Conservation (phyloP, 2,329 filamentous ascomycete species). For the Fusarium lateritium region DNA sequence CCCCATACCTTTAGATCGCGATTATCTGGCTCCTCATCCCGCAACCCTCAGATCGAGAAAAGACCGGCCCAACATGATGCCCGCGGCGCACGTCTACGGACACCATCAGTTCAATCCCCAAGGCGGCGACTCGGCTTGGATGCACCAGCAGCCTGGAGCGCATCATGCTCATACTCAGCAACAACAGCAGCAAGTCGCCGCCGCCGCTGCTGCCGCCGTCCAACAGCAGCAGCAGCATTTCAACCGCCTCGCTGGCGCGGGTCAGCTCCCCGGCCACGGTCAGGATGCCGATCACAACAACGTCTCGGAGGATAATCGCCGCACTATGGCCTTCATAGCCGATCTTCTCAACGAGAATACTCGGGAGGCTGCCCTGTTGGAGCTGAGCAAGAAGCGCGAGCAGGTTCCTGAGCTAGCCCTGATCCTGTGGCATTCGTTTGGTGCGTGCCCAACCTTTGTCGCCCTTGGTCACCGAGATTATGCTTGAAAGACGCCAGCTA, state of each 20-base stretch:
- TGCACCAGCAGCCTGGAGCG: conserved; percentile 73
- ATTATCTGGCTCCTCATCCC: not conserved
- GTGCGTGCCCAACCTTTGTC: conserved; percentile 65
- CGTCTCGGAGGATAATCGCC: conserved; percentile 89
- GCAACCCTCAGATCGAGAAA: conserved; percentile 27
- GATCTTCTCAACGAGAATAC: conserved; percentile 90
- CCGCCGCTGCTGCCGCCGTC: conserved; percentile 64
- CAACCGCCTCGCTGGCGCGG: conserved; percentile 74
- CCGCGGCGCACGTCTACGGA: conserved; percentile 74
- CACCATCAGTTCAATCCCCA: conserved; percentile 78
- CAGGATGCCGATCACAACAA: conserved; percentile 74
- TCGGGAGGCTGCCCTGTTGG: conserved; percentile 90
- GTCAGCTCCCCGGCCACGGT: conserved; percentile 63
- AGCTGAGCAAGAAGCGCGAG: conserved; percentile 98
- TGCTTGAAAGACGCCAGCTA: conserved; percentile 34
- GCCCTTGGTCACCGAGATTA: conserved; percentile 12
- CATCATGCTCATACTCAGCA: conserved; percentile 73
- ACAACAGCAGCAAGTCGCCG: conserved; percentile 58
- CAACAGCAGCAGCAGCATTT: conserved; percentile 76
- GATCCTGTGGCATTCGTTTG: conserved; percentile 98
- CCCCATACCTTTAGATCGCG: not conserved
- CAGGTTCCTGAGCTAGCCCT: conserved; percentile 96
- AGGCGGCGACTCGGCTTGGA: conserved; percentile 72
- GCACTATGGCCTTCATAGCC: conserved; percentile 93
- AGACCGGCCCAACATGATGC: conserved; percentile 68